Evolutionary conservation across 2,329 filamentous ascomycete genomes (phyloP).

Genomic region (Epichloe amarillans): DNA sequence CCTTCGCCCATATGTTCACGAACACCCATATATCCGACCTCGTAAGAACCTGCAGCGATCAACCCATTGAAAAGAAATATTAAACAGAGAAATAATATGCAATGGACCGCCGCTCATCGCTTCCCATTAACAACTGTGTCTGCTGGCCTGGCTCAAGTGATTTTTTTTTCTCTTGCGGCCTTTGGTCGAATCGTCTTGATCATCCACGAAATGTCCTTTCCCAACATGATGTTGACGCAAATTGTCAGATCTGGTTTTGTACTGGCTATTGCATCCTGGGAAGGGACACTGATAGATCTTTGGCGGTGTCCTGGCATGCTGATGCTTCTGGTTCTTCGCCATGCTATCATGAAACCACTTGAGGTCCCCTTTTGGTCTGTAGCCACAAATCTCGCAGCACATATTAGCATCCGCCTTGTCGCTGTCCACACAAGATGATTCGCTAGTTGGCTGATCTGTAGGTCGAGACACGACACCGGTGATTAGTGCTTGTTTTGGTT

Average conservation of each 20-base stretch:
- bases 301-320: conserved; percentile 30
- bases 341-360: conserved; percentile 46
- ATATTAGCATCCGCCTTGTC: conserved; percentile 27
- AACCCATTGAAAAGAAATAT: too few relatives aligned
- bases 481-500: neutral
- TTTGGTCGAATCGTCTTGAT: conserved; percentile 22
- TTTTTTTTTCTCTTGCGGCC: conserved; percentile 38
- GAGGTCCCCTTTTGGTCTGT: conserved; percentile 42
- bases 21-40: too few relatives aligned
- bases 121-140: neutral
- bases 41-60: too few relatives aligned
- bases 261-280: conserved; percentile 40
- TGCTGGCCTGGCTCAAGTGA: conserved; percentile 14
- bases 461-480: neutral
- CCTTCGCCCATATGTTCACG: too few relatives aligned
- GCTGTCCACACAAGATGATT: neutral
- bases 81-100: neutral
- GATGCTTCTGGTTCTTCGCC: conserved; percentile 39
- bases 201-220: conserved; percentile 40
- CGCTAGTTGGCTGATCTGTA: neutral
- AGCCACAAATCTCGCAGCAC: conserved; percentile 39
- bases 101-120: neutral
- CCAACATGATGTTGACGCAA: conserved; percentile 42
- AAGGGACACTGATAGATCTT: conserved; percentile 39
- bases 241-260: conserved; percentile 43